Evolutionary conservation across 164 flowering plant species (phyloP).

Genomic region (Amborella trichopoda): DNA sequence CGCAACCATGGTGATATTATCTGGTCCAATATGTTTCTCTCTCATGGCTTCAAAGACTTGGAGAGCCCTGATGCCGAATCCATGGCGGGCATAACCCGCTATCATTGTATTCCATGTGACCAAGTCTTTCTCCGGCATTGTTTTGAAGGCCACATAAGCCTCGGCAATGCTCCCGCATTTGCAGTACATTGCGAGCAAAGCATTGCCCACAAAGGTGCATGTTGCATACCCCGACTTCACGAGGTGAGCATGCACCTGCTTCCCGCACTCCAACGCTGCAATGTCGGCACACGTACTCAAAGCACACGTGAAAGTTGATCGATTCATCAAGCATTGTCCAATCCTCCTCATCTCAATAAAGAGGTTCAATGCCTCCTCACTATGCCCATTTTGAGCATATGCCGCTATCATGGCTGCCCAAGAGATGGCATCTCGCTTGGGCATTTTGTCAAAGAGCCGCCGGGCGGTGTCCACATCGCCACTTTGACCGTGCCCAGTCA

Average conservation of each 20-base stretch:
- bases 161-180: conserved; percentile 88
- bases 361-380: conserved; percentile 58
- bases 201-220: conserved; percentile 78
- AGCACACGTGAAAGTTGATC: conserved; percentile 57
- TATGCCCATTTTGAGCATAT: conserved; percentile 54
- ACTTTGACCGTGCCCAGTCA: conserved; percentile 75
- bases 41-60: conserved; percentile 60
- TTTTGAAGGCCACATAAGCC: conserved; percentile 45
- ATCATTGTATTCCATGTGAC: conserved; percentile 94
- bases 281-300: conserved; percentile 74
- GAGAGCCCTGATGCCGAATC: conserved; percentile 68
- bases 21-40: conserved; percentile 35
- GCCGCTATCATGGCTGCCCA: conserved; percentile 96
- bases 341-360: conserved; percentile 60
- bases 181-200: conserved; percentile 81
- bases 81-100: conserved; percentile 77
- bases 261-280: conserved; percentile 73
- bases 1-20: conserved; percentile 83
- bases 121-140: conserved; percentile 55
- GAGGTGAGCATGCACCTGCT: conserved; percentile 62
- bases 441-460: conserved; percentile 60
- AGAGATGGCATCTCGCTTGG: conserved; percentile 67
- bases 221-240: conserved; percentile 67
- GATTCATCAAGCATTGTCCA: conserved; percentile 48
- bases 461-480: conserved; percentile 53